Evolutionary conservation across 768 basidiomycete genomes (phyloP).

Genomic region (Serendipita indica): DNA sequence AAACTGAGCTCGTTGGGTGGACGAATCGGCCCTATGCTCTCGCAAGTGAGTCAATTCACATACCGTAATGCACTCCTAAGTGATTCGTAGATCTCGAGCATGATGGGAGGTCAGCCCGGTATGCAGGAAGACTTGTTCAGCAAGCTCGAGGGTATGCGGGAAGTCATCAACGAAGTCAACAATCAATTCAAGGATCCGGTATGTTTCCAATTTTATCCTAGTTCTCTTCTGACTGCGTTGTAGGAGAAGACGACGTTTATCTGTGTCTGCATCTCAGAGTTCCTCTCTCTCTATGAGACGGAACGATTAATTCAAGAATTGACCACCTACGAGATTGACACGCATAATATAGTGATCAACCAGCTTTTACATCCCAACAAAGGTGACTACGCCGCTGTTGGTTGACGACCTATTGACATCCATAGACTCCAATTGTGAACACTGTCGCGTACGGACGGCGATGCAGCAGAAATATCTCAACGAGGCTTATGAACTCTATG

Average conservation of each 20-base stretch:
- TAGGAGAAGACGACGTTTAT: conserved; percentile 98
- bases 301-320: conserved; percentile 95
- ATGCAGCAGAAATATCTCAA: conserved; percentile 98
- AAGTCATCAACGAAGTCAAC: conserved; percentile 95
- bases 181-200: conserved; percentile 98
- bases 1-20: conserved; percentile 90
- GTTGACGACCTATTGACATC: not conserved
- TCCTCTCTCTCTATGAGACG: conserved; percentile 95
- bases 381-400: conserved; percentile 34
- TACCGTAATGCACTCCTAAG: not conserved
- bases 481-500: conserved; percentile 94
- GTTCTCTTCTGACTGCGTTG: not conserved
- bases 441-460: conserved; percentile 83
- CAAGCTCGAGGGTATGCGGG: conserved; percentile 92
- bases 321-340: conserved; percentile 89
- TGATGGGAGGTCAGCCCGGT: conserved; percentile 87
- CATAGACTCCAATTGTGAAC: conserved; percentile 82
- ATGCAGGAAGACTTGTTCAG: conserved; percentile 98
- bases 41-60: conserved; percentile 34
- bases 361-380: conserved; percentile 89
- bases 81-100: conserved; percentile 61
- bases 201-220: conserved; percentile 21
- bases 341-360: conserved; percentile 97
- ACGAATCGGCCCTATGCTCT: conserved; percentile 93
- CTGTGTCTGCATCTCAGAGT: conserved; percentile 97